Evolutionary conservation across 768 basidiomycete species (phyloP).

Genomic region (Lentinula sp.): DNA sequence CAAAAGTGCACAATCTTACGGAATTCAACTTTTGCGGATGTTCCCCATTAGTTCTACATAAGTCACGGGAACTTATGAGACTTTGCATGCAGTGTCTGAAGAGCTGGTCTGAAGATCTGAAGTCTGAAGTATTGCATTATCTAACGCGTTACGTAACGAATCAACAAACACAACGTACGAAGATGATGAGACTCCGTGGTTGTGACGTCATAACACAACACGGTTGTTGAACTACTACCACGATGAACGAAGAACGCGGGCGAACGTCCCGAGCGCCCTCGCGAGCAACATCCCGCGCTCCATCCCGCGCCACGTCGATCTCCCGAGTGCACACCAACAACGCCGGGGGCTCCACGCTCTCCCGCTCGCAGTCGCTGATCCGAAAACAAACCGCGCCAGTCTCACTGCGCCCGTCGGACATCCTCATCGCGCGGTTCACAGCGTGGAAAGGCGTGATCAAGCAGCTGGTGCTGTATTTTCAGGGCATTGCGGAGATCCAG

Average conservation of each 20-base stretch:
- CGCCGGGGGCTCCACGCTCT: slow-evolving; percentile 54
- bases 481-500: slow-evolving; percentile 80
- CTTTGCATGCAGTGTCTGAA: too few relatives aligned
- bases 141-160: too few relatives aligned
- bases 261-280: background rate
- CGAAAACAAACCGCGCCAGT: slow-evolving; percentile 90
- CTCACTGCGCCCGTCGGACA: slow-evolving; percentile 88
- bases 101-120: too few relatives aligned
- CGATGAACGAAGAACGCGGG: background rate
- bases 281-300: slow-evolving; percentile 21
- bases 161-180: too few relatives aligned
- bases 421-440: slow-evolving; percentile 91
- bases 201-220: too few relatives aligned
- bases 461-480: slow-evolving; percentile 90
- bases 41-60: too few relatives aligned
- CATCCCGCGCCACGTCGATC: slow-evolving; percentile 68
- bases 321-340: slow-evolving; percentile 55
- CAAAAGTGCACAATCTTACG: too few relatives aligned
- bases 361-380: slow-evolving; percentile 81
- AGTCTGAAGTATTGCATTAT: too few relatives aligned
- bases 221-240: too few relatives aligned
- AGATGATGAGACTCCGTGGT: too few relatives aligned
- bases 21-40: too few relatives aligned
- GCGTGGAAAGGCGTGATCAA: slow-evolving; percentile 97
- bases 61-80: too few relatives aligned